A percentile compares a stretch with the other conserved stretches of the same genome.
phyloP scores from a whole-genome alignment of 1,139 yeast species.

The Suhomyces taliae region DNA sequence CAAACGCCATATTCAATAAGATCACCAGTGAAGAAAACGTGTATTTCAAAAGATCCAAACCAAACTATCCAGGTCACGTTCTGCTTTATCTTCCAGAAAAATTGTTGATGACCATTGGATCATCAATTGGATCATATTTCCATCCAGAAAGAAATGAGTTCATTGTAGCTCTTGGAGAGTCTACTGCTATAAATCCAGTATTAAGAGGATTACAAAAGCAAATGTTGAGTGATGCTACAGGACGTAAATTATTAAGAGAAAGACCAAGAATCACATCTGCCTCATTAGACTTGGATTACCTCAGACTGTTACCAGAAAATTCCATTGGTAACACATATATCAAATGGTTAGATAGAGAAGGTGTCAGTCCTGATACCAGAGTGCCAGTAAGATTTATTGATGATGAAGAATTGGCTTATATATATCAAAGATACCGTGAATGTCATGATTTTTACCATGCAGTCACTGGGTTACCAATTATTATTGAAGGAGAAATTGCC shows the following conservation, averaged over 20 bases:
- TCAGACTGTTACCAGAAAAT: constrained; percentile 63
- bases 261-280: constrained; percentile 81
- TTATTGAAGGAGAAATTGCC: constrained; percentile 93
- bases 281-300: constrained; percentile 61
- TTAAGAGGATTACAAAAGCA: constrained; percentile 60
- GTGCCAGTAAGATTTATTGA: constrained; percentile 84
- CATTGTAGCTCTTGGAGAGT: constrained; percentile 93
- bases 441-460: constrained; percentile 98
- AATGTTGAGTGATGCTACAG: constrained; percentile 75
- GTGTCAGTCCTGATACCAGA: constrained; percentile 92
- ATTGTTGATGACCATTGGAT: constrained; percentile 61
- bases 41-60: constrained; percentile 40
- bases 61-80: constrained; percentile 76
- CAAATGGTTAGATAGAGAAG: constrained; percentile 81
- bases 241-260: constrained; percentile 75
- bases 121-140: constrained; percentile 78
- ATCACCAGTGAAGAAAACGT: constrained; percentile 25
- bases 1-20: constrained; percentile 33
- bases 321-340: constrained; percentile 79
- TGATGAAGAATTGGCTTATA: constrained; percentile 87
- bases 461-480: constrained; percentile 83
- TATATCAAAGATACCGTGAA: constrained; percentile 89
- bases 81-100: constrained; percentile 70
- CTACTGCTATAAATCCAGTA: constrained; percentile 75
- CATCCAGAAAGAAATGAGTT: constrained; percentile 81